These are phyloP conservation scores for Dendrobium nobile DNA, from an alignment of 106 monocot genomes.

Conservation along the genomic window DNA sequence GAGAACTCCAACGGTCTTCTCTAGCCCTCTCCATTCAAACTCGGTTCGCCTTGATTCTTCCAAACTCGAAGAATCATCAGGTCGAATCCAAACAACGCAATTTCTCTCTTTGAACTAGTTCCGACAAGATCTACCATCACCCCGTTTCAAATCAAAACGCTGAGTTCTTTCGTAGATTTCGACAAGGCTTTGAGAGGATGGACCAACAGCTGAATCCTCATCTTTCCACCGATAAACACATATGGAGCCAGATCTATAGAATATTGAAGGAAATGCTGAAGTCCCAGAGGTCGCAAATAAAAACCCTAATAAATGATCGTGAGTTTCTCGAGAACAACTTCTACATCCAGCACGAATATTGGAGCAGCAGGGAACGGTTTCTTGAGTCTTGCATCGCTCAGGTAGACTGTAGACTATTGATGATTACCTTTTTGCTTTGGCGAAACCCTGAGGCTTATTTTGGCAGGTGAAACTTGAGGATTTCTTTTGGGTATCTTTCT, in stretches of 20 bases:
- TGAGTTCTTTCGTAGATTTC: background rate
- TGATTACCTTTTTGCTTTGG: constrained; percentile 1
- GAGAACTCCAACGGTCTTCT: constrained; percentile 4
- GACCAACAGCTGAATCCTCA: background rate
- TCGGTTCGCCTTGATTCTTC: background rate
- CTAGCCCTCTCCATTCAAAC: background rate
- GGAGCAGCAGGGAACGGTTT: constrained; percentile 12
- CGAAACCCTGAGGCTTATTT: background rate
- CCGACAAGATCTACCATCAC: background rate
- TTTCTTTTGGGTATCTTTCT: background rate
- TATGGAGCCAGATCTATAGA: constrained; percentile 36
- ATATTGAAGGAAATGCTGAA: constrained; percentile 29
- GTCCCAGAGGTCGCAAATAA: constrained; percentile 32
- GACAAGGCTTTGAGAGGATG: background rate
- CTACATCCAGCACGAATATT: constrained; percentile 27
- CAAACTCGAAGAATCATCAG: background rate
- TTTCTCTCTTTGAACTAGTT: background rate
- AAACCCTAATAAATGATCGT: constrained; percentile 47
- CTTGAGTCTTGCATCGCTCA: constrained; percentile 41
- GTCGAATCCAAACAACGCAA: background rate
- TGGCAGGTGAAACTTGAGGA: background rate
- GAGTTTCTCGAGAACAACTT: constrained; percentile 31
- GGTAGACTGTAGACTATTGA: constrained; percentile 19
- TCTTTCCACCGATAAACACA: constrained; percentile 15
- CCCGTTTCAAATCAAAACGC: background rate